A percentile compares a stretch with the other conserved stretches of the same genome.
Evolutionary conservation across 495 filamentous ascomycete species (phyloP).

Genomic region (Lasiosphaeriaceae sp.): DNA sequence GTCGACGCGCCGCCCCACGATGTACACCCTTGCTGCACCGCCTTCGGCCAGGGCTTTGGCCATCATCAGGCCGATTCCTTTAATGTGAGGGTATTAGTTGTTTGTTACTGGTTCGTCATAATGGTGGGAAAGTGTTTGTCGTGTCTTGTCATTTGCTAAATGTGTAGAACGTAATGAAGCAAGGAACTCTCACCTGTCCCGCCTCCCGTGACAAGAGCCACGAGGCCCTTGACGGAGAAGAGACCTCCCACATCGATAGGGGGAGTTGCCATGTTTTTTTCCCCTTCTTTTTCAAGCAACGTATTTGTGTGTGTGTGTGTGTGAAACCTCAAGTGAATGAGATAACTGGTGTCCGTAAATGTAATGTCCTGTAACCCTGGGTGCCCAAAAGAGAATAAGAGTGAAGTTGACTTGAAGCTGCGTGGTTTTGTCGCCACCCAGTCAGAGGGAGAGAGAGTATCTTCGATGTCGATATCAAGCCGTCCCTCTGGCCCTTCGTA

Average conservation of each 20-base stretch:
- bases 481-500: too few species aligned
- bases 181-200: conserved; percentile 50
- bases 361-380: too few species aligned
- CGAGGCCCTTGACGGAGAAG: conserved; percentile 56
- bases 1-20: conserved; percentile 61
- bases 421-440: too few species aligned
- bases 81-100: neutral
- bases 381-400: too few species aligned
- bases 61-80: conserved; percentile 67
- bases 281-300: neutral
- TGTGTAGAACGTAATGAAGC: neutral
- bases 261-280: conserved; percentile 3
- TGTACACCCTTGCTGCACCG: conserved; percentile 68
- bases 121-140: neutral
- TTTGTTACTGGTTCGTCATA: too few species aligned
- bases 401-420: too few species aligned
- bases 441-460: too few species aligned
- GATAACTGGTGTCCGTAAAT: too few species aligned
- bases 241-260: conserved; percentile 39
- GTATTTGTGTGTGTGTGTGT: too few species aligned
- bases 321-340: too few species aligned
- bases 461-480: too few species aligned
- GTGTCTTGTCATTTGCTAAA: neutral
- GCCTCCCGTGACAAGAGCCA: conserved; percentile 62
- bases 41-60: conserved; percentile 54